Base-by-base conservation (phyloP, 1,284 basidiomycete species). In the Cronartium quercuum region DNA sequence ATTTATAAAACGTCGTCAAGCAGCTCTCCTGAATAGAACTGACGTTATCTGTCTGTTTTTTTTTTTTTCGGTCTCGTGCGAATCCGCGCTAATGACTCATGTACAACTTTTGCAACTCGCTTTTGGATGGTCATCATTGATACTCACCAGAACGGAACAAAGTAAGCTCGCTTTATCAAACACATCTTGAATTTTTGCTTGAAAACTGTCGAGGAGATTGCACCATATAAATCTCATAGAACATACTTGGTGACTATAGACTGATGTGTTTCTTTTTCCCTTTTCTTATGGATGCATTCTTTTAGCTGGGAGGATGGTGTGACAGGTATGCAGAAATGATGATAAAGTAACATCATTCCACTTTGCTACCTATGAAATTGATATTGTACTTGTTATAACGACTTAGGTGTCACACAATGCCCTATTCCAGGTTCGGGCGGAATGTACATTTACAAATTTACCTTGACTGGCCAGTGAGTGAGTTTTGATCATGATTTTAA, bases 401-500 rank as follows among this genome's bases (percentile, higher is more conserved):
- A 29, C 29, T 29, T 40, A 67, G 61, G 64, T 24, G 40, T 86
- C 10, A 83, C 81, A 34, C 84, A 86, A 76, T 88, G 87, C 77
- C 85, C 86, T 0, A 86, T 88, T 76, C 82, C 83, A 1, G 80
- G 84, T 0, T 80, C 70, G 77, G 82, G 82, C 0, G 77, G 82
- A 24, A 82, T 81, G 12, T 87, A 86, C 82, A 81, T 84, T n/a
- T 87, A 87, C 82, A 84, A 84, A 62, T 84, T 84, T 76, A 82
- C 79, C n/a, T 77, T 81, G n/a, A 44, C 2, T 67, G 79, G 78
- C 40, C 63, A 83, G 66, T 81, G 71, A 79, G 86, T 79, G 78
- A 83, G 82, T 6, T 84, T 82, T 70, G 86, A 85, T 83, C 83
- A 78, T 73, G 80, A 81, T 69, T 78, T 62, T 12, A 37, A 29